Percentiles rank a stretch among this genome's conserved stretches.
Conservation (phyloP, 1,284 basidiomycete genomes). For the Fomes fomentarius region DNA sequence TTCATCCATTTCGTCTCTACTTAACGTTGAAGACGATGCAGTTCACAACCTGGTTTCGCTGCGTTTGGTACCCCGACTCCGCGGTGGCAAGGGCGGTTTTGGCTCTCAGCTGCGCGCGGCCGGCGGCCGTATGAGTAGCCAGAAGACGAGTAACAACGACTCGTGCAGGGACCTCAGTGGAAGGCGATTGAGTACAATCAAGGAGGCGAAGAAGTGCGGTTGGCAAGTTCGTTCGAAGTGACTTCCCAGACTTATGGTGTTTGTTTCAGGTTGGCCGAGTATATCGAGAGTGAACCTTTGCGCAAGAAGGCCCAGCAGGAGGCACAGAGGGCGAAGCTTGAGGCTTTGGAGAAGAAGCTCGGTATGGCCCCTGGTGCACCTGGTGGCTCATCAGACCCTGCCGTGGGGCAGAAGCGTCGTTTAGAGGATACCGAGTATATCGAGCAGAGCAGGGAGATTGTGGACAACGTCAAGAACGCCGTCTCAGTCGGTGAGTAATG, state of each 20-base stretch:
- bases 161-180: constrained; percentile 94
- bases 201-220: constrained; percentile 89
- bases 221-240: not conserved
- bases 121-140: constrained; percentile 95
- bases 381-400: constrained; percentile 52
- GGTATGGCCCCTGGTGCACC: constrained; percentile 56
- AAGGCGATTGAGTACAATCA: constrained; percentile 88
- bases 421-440: constrained; percentile 93
- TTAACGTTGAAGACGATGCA: constrained; percentile 17
- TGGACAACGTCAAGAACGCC: constrained; percentile 90
- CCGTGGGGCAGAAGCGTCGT: constrained; percentile 81
- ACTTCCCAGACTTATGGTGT: not conserved
- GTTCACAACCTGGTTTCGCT: constrained; percentile 52
- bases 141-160: constrained; percentile 95
- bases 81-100: constrained; percentile 97
- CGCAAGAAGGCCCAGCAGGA: constrained; percentile 82
- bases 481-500: constrained; percentile 74
- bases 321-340: constrained; percentile 84
- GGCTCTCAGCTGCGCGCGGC: constrained; percentile 95
- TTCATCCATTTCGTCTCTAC: constrained; percentile 49
- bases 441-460: constrained; percentile 91
- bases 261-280: constrained; percentile 75
- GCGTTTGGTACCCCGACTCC: constrained; percentile 69
- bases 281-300: constrained; percentile 85
- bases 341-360: constrained; percentile 80